These are phyloP conservation scores for Rhododendron henanense DNA, from an alignment of 148 eudicot species.

Conservation along the genomic window DNA sequence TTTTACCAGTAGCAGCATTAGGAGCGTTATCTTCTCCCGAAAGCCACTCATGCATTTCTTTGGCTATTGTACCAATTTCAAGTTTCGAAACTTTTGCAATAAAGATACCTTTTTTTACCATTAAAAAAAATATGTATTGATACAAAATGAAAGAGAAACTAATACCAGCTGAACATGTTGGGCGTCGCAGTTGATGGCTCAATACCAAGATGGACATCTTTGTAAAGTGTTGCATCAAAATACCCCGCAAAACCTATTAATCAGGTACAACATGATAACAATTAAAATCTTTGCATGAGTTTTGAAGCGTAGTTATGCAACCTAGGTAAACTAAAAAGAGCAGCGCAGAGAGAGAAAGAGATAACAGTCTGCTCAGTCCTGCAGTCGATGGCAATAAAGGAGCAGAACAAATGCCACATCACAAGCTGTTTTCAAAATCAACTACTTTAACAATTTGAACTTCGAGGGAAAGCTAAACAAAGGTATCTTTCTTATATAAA, in stretches of 20 bases:
- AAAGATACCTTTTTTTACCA: neutral
- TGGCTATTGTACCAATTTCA: neutral
- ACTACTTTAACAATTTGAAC: neutral
- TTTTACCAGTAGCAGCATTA: neutral
- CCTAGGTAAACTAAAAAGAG: neutral
- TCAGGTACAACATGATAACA: slow-evolving; percentile 1
- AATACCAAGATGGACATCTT: slow-evolving; percentile 96
- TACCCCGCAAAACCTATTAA: slow-evolving; percentile 91
- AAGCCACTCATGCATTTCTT: neutral
- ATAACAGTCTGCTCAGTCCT: neutral
- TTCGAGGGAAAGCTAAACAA: neutral
- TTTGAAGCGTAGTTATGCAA: neutral
- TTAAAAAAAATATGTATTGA: neutral
- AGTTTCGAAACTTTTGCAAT: neutral
- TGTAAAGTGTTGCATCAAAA: slow-evolving; percentile 84
- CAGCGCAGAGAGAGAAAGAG: neutral
- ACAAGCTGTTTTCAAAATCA: neutral
- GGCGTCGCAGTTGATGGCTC: slow-evolving; percentile 94
- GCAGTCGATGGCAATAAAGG: neutral
- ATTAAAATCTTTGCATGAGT: neutral
- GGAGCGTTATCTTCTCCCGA: neutral
- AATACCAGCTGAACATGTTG: slow-evolving; percentile 97
- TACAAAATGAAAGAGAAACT: neutral
- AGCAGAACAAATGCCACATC: neutral
- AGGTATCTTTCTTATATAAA: neutral